Base-by-base conservation (phyloP, 2,329 filamentous ascomycete species). In the Eurotiales sp. region DNA sequence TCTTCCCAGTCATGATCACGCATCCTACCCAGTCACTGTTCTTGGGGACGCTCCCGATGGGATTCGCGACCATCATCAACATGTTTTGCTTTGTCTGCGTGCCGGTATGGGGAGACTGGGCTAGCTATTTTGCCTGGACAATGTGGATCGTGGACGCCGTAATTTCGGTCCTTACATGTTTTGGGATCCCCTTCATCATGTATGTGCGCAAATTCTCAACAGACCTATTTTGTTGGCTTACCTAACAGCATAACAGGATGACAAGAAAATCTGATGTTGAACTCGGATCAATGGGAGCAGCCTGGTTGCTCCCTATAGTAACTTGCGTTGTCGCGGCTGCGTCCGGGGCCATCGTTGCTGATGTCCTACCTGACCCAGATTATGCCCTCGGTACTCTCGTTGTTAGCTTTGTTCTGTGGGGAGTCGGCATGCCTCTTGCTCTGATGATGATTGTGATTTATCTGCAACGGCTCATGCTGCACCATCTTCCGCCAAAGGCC, bases 21-120 rank as follows among this genome's bases (percentile, higher is more conserved):
- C 82, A 89, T 61, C 84, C 83, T 0, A 78, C 77, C 1, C 83
- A 89, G 60, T 84, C 81, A 1, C 73, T 89, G 48, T 89, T 88
- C 57, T 68, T 89, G 3, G 85, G 81, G 0, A 85, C 82, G 0
- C 77, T 86, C 27, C 84, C 84, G 0, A 87, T 88, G 82, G 84
- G 77, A 0, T 77, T 88, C 52, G 80, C 83, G 0, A 87, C 84
- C 1, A 81, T 88, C 39, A 78, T 87, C 54, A 82, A 84, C 55
- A 83, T 84, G 77, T 79, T 82, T 63, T 73, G 83, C 11, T 73
- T 81, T 27, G 72, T 82, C 29, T 86, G 83, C 63, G 72, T 78
- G 7, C 78, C 77, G 0, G 71, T 68, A n/a, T 87, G 81, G 84
- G 83, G 82, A 1, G 58, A 72, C 12, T 80, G 81, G 75, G 71